These are phyloP conservation scores for Medicago arabica DNA, from an alignment of 306 rosid genomes.

Conservation along the genomic window DNA sequence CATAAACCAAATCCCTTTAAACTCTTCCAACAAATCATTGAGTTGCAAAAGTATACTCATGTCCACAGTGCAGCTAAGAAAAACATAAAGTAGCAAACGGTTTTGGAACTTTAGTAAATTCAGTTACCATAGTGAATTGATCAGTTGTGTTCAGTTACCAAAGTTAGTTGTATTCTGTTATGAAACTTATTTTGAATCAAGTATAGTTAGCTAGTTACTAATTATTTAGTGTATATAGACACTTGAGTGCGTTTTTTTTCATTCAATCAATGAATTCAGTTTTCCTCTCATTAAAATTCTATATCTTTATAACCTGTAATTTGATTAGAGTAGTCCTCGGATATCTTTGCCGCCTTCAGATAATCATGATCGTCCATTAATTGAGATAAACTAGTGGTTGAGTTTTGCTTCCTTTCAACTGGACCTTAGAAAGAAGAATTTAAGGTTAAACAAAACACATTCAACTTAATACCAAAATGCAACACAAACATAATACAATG, in stretches of 20 bases:
- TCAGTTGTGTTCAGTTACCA: not conserved
- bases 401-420: constrained; percentile 30
- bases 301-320: constrained; percentile 39
- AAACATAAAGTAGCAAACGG: too few species aligned
- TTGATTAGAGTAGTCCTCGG: constrained; percentile 12
- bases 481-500: constrained; percentile 13
- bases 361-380: constrained; percentile 25
- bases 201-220: not conserved
- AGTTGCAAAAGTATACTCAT: too few species aligned
- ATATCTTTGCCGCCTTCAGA: not conserved
- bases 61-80: too few species aligned
- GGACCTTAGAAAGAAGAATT: constrained; percentile 11
- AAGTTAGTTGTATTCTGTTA: not conserved
- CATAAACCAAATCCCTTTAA: too few species aligned
- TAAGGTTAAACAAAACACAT: constrained; percentile 4
- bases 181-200: not conserved
- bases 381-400: constrained; percentile 16
- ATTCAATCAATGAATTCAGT: not conserved
- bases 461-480: constrained; percentile 26
- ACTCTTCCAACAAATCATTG: too few species aligned
- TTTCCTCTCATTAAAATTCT: not conserved
- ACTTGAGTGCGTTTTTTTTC: not conserved
- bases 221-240: not conserved
- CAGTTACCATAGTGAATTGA: too few species aligned
- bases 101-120: too few species aligned